Evolutionary conservation across 2,329 filamentous ascomycete genomes (phyloP), one percentile per base, ranked within the genome.

Genomic region (Xylaria sp.): DNA sequence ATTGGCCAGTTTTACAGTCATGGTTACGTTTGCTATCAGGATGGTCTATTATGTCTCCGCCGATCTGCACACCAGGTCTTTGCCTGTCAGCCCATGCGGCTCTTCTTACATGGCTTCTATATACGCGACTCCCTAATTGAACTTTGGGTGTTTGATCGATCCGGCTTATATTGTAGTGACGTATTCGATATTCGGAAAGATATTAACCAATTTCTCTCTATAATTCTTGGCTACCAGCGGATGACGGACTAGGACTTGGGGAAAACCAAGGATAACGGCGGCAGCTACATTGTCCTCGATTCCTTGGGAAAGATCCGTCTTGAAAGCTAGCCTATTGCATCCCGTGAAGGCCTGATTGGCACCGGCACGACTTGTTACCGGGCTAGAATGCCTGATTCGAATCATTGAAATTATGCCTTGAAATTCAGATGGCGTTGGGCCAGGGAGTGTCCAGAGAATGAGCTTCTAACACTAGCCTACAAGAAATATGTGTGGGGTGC

Each of bases 121-220:
- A 74, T 81, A 55, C 74, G 75, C 48, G 76, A 74, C 23, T 74
- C 75, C 30, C 50, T 74, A 15, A 68, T 80, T 3, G 78, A 80
- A 65, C 64, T 79, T 46, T 81, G 77, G 78, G 72, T 78, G 46
- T 81, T 81, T 72, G 79, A 80, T 72, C 73, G 79, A 66, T 79
- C 78, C 60, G 78, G 80, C 34, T 57, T 76, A 55, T 80, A 79
- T 65, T 76, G 73, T 41, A 76, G 75, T 66, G 71, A 78, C 7
- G 8, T 70, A 53, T 75, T 80, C 50, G 70, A 81, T 71, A 50
- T 78, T 59, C 72, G 53, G 34, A 68, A 75, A 67, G 72, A 79
- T 32, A 74, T 74, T 23, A 28, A 59, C n/a, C 68, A 71, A 55
- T 76, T 80, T 60, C 68, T 79, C 25, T 72, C 72, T 30, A 62